Base-by-base conservation (phyloP, 2,329 filamentous ascomycete genomes). In the Aspergillus fijiensis region DNA sequence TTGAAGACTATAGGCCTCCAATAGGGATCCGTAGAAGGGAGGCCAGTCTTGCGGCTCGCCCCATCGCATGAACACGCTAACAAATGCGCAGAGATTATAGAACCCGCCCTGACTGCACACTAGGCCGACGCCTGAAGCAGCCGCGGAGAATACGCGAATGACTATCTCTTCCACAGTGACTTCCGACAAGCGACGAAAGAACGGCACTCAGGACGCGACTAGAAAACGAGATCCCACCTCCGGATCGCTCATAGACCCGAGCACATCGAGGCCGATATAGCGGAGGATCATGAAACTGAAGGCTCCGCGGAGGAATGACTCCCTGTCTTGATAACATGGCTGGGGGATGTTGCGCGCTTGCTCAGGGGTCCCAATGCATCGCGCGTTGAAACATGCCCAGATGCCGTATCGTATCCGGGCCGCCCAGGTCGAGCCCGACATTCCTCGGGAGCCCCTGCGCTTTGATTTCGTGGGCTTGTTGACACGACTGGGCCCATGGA, bases 321-420 rank as follows among this genome's bases (percentile, higher is more conserved):
- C 14, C 21, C 54, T 31, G 19, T 47, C 33, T 3, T 27, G 16
- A 2, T n/a, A 27, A 11, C 29, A 6, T 1, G 47, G 19, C 33
- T 27, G 7, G 21, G 55, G 51, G 19, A 55, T 14, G 47, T 55
- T 16, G 19, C 31, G 47, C 10, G 58, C 50, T 39, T 61, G 51
- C 2, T 61, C 59, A 9, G 35, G 47, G 5, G 55, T 55, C 9
- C 59, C 55, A 14, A 55, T 48, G 47, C 51, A 61, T 48, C 59
- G 59, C 19, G 47, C 51, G 19, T 50, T 61, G 21, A 55, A 48
- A 19, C 50, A 7, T 11, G 51, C 29, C 50, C 33, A 58, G 31
- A 61, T 12, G 39, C 55, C 59, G 54, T 58, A 61, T 5, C 23
- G 16, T 7, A 58, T 16, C 10, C 47, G 51, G 23, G 29, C 42